Conservation (phyloP, 1,284 basidiomycete genomes). For the Cryptococcus jaspeensis region DNA sequence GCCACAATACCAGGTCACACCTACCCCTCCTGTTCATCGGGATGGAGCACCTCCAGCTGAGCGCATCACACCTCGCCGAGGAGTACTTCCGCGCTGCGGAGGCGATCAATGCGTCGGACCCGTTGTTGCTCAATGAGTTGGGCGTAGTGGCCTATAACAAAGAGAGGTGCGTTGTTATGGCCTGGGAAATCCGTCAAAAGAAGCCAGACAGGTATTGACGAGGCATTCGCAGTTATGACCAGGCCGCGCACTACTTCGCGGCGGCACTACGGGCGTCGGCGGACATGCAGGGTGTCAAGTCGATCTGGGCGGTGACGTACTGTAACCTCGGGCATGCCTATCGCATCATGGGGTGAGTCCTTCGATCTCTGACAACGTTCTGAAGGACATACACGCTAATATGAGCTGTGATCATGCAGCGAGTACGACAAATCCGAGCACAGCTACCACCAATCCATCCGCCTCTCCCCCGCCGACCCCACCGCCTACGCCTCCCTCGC, state of each 20-base stretch:
- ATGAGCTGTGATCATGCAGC: constrained; percentile 50
- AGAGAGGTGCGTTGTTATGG: constrained; percentile 63
- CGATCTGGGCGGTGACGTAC: constrained; percentile 81
- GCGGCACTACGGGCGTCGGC: constrained; percentile 70
- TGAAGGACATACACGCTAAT: neutral
- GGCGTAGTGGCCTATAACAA: constrained; percentile 90
- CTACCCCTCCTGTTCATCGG: constrained; percentile 93
- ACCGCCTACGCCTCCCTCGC: constrained; percentile 79
- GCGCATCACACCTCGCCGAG: constrained; percentile 76
- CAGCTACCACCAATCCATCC: constrained; percentile 72
- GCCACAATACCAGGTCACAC: constrained; percentile 64
- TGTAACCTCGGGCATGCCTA: constrained; percentile 86
- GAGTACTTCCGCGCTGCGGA: constrained; percentile 82
- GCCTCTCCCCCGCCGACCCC: constrained; percentile 74
- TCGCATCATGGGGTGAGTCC: constrained; percentile 68
- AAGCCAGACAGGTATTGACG: neutral
- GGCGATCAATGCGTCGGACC: constrained; percentile 78
- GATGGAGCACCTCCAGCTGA: constrained; percentile 94
- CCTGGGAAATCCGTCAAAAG: neutral
- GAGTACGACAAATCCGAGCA: constrained; percentile 66
- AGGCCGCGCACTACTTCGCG: constrained; percentile 69
- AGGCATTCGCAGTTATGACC: constrained; percentile 54
- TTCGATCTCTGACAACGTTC: neutral
- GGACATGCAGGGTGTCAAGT: constrained; percentile 77
- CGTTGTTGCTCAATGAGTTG: constrained; percentile 84